Percentiles rank a stretch among this genome's conserved stretches.
These are phyloP conservation scores for Anethum foeniculum DNA, from an alignment of 140 eudicot species.

Conservation along the genomic window DNA sequence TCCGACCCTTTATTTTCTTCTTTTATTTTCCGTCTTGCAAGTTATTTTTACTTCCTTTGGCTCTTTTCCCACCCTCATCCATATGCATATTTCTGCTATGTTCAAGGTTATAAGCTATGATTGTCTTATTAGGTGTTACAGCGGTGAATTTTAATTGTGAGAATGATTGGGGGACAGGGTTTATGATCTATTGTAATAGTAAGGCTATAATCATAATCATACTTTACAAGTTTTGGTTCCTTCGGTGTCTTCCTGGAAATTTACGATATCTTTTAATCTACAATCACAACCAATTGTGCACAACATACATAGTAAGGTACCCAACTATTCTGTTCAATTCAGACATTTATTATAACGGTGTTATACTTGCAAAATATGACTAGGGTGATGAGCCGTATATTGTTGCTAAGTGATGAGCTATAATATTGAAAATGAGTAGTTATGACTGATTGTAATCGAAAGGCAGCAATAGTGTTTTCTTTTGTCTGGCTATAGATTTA, in stretches of 20 bases:
- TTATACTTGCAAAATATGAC: too few relatives aligned
- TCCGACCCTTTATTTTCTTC: not conserved
- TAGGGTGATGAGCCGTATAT: too few relatives aligned
- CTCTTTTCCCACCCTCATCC: not conserved
- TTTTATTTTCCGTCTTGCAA: not conserved
- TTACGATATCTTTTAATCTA: too few relatives aligned
- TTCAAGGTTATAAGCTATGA: too few relatives aligned
- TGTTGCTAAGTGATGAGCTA: too few relatives aligned
- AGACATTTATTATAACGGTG: too few relatives aligned
- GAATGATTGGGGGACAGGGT: not conserved
- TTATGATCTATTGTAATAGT: not conserved
- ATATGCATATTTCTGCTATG: not conserved
- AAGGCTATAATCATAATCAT: not conserved
- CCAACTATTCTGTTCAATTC: too few relatives aligned
- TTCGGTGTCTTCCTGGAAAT: not conserved
- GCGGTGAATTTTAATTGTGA: not conserved
- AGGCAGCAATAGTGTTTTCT: too few relatives aligned
- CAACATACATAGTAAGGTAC: not conserved
- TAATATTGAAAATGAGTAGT: too few relatives aligned
- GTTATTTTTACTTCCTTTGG: not conserved
- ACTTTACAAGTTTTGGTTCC: not conserved
- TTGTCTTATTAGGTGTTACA: too few relatives aligned
- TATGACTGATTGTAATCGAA: too few relatives aligned
- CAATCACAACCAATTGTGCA: not conserved
- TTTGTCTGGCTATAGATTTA: too few relatives aligned